Conservation (phyloP, 371 early-diverging fungal genomes). For the Vittaforma corneae region DNA sequence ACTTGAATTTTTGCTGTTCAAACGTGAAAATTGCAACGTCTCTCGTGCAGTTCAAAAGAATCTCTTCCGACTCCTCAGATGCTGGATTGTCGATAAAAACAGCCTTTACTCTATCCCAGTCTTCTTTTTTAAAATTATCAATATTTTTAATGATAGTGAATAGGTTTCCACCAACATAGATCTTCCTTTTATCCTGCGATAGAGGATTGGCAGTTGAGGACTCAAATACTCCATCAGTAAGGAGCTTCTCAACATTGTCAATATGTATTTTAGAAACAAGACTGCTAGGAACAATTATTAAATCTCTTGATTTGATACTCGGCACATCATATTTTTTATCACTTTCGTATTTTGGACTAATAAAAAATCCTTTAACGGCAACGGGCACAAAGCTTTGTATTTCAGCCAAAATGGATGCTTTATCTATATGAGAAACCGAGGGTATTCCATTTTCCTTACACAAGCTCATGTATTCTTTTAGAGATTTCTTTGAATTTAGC, state of each 20-base stretch:
- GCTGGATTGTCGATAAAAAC: conserved; percentile 3
- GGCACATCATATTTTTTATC: conserved; percentile 10
- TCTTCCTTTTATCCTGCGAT: neutral
- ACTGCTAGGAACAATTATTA: conserved; percentile 7
- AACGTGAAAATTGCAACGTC: neutral
- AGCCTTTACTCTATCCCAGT: conserved; percentile 17
- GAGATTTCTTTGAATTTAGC: neutral
- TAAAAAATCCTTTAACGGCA: neutral
- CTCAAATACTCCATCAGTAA: neutral
- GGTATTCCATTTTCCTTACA: conserved; percentile 1
- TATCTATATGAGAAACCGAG: neutral
- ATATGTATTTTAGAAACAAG: neutral
- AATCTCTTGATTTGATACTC: neutral
- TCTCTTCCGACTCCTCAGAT: neutral
- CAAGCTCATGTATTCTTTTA: conserved; percentile 3
- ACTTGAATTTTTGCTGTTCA: neutral
- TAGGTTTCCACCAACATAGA: neutral
- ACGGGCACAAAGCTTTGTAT: neutral
- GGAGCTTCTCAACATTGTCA: conserved; percentile 2
- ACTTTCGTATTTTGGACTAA: neutral
- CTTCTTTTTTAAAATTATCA: conserved; percentile 1
- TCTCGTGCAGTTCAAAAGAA: neutral
- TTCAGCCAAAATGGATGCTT: conserved; percentile 6
- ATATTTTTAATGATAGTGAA: conserved; percentile 5
- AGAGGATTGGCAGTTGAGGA: neutral